Base-by-base conservation (phyloP, 352 stramenopile genomes). In the Pythium chondricola region DNA sequence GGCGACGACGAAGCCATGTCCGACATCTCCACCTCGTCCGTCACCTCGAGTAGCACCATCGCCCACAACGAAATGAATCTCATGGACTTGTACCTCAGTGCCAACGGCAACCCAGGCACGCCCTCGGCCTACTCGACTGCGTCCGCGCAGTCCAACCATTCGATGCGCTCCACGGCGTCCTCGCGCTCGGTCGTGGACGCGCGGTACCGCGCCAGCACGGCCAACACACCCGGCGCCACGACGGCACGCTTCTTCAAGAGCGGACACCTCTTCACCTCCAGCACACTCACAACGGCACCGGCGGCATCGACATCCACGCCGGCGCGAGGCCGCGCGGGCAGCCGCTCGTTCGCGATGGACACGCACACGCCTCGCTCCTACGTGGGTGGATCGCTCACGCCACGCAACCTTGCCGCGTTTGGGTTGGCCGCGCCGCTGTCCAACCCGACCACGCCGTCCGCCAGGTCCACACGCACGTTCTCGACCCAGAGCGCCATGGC, bases 21-120 rank as follows among this genome's bases (percentile, higher is more conserved):
- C 25, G 80, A 89, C 61, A 68, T 83, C 52, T 92, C 81, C 45
- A 76, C 78, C 13, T 85, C 77, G 20, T 88, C 75, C 2, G 65
- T 86, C 69, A 88, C 77, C 30, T 92, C 81, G 29, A 83, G 67
- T 61, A 84, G 70, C 47, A 92, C 81, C 0, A 57, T 89, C 44
- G 81, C 75, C 26, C 78, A 88, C 56, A 92, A 89, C 46, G 81
- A 92, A 43, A 88, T 88, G 77, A 88, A 86, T 58, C 61, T 91
- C 49, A 84, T 85, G 66, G 81, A 92, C 45, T 61, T 89, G 22
- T 92, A 89, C 49, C 65, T 85, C 53, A 82, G 66, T 58, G 67
- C 61, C 22, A 71, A 66, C 39, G 63, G 63, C 13, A 68, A 68
- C 20, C 71, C 81, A 6, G 67, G 71, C 46, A 89, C 75, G 6